These are phyloP conservation scores for Lipomyces sp. DNA, from an alignment of 805 yeast species.

Conservation along the genomic window DNA sequence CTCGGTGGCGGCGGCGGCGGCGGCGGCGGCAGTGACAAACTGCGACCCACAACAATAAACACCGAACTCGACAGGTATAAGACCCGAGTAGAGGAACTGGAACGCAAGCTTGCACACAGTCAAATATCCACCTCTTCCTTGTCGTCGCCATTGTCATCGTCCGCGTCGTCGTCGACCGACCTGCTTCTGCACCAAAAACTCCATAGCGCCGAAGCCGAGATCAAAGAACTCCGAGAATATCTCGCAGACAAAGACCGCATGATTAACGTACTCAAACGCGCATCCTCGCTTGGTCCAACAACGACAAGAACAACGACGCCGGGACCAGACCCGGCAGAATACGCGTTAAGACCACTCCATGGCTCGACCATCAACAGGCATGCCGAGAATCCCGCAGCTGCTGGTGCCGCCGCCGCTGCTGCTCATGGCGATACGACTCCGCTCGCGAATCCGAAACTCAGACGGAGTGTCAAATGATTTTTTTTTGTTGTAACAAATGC, in stretches of 20 bases:
- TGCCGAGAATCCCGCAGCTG: neutral
- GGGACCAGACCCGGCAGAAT: neutral
- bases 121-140: neutral
- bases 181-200: neutral
- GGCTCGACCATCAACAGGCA: constrained; percentile 6
- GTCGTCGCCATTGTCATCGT: neutral
- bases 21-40: constrained; percentile 1
- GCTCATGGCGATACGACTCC: neutral
- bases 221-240: constrained; percentile 63
- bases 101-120: constrained; percentile 5
- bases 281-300: neutral
- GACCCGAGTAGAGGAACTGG: constrained; percentile 6
- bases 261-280: constrained; percentile 65
- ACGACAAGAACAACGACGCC: neutral
- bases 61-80: constrained; percentile 2
- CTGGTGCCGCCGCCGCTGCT: neutral
- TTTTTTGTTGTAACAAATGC: neutral
- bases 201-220: constrained; percentile 49
- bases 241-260: constrained; percentile 77
- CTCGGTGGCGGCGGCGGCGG: constrained; percentile 18
- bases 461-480: neutral
- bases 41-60: too few species aligned
- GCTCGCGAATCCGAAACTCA: neutral
- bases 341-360: constrained; percentile 4
- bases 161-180: neutral